Evolutionary conservation across 2,329 filamentous ascomycete genomes (phyloP).

Genomic region (Eutypella sp.): DNA sequence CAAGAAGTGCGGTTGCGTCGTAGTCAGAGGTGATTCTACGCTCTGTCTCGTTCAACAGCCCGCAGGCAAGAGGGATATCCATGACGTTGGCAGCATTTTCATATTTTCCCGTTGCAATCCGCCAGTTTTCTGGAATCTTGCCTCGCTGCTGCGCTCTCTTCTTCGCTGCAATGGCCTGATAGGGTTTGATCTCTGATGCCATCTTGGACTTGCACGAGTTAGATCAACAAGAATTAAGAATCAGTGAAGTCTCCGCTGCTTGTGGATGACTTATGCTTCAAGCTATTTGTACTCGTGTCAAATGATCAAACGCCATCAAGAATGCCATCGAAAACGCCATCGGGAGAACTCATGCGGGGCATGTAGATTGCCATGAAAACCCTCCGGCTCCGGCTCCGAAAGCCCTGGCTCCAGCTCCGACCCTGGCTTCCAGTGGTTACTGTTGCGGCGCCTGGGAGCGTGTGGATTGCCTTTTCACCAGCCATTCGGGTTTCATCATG

Average conservation of each 20-base stretch:
- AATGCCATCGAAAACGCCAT: too few species aligned
- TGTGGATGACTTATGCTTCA: neutral
- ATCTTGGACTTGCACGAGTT: conserved; percentile 7
- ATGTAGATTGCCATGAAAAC: neutral
- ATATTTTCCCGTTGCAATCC: conserved; percentile 5
- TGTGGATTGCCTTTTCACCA: neutral
- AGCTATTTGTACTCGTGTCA: neutral
- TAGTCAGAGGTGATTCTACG: conserved; percentile 10
- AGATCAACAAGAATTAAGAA: neutral
- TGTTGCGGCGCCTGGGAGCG: neutral
- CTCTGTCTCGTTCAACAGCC: conserved; percentile 7
- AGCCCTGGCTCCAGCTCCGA: neutral
- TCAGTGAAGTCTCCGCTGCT: neutral
- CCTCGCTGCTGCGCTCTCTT: conserved; percentile 12
- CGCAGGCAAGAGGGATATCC: conserved; percentile 12
- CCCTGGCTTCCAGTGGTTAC: neutral
- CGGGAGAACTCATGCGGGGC: neutral
- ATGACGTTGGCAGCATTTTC: conserved; percentile 13
- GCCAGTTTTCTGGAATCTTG: conserved; percentile 18
- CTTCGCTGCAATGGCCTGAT: conserved; percentile 12
- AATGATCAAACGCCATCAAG: neutral
- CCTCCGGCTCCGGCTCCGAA: neutral
- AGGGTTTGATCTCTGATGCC: conserved; percentile 9
- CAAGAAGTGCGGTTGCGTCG: conserved; percentile 9
- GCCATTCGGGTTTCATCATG: neutral